A percentile compares a stretch with the other conserved stretches of the same genome.
These are phyloP conservation scores for Rhexocercosporidium sp. DNA, from an alignment of 2,329 filamentous ascomycete genomes.

Conservation along the genomic window DNA sequence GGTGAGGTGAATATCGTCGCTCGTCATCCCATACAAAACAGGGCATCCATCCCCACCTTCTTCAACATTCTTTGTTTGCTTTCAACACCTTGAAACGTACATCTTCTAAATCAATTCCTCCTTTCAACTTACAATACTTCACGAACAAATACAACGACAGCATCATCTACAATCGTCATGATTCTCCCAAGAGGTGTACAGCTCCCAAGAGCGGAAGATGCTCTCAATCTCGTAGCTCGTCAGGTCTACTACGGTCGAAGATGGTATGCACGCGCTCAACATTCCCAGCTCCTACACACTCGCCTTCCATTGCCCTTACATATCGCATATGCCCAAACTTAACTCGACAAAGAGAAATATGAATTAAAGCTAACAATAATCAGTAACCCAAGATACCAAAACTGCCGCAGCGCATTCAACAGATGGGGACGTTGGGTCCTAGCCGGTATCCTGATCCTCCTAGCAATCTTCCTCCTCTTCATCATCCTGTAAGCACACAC, in stretches of 20 bases:
- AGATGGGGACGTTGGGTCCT: conserved; percentile 34
- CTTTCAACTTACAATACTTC: background rate
- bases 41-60: background rate
- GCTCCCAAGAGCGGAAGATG: conserved; percentile 43
- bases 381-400: conserved; percentile 10
- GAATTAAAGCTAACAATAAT: background rate
- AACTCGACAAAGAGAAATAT: background rate
- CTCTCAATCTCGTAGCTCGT: conserved; percentile 12
- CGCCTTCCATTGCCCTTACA: background rate
- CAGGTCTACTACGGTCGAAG: background rate
- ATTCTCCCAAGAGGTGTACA: conserved; percentile 40
- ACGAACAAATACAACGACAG: background rate
- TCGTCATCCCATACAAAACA: conserved; percentile 12
- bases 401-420: conserved; percentile 24
- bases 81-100: background rate
- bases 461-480: conserved; percentile 26
- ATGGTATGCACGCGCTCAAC: conserved; percentile 5
- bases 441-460: conserved; percentile 29
- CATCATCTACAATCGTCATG: conserved; percentile 23
- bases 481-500: conserved; percentile 24
- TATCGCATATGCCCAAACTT: background rate
- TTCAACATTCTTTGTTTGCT: background rate
- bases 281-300: background rate
- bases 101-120: background rate
- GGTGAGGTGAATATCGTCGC: too few species aligned